phyloP scores from a whole-genome alignment of 306 rosid genomes.

The Coriaria nepalensis region DNA sequence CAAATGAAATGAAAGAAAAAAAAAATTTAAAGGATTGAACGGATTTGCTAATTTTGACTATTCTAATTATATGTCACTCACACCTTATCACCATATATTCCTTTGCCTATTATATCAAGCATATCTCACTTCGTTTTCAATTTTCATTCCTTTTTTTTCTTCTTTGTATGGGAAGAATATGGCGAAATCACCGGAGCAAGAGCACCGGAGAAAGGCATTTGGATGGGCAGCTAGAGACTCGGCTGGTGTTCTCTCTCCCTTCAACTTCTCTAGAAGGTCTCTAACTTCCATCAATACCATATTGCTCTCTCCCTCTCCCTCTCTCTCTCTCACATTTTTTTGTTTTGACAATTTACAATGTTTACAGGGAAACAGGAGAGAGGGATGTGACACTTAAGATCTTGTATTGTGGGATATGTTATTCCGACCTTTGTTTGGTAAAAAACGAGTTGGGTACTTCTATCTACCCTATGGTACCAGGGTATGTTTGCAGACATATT shows the following conservation, averaged over 20 bases:
- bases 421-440: conserved; percentile 27
- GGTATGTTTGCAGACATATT: conserved; percentile 13
- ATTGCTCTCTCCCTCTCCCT: background rate
- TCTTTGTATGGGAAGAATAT: background rate
- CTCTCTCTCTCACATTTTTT: background rate
- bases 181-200: background rate
- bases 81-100: no score
- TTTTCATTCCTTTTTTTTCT: background rate
- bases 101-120: no score
- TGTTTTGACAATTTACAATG: background rate
- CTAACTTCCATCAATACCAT: background rate
- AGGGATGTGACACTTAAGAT: conserved; percentile 26
- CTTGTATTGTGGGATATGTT: conserved; percentile 34
- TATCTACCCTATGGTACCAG: conserved; percentile 27
- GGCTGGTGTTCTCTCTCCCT: conserved; percentile 15
- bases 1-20: no score
- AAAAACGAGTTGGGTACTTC: conserved; percentile 25
- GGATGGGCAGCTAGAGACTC: conserved; percentile 17
- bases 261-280: conserved; percentile 16
- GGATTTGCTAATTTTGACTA: no score
- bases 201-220: background rate
- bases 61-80: no score
- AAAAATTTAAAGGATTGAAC: no score
- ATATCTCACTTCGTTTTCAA: background rate
- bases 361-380: conserved; percentile 24